Evolutionary conservation across 1,139 yeast species (phyloP), one percentile per base, ranked within the genome.

Genomic region (Yamadazyma membranifaciens): DNA sequence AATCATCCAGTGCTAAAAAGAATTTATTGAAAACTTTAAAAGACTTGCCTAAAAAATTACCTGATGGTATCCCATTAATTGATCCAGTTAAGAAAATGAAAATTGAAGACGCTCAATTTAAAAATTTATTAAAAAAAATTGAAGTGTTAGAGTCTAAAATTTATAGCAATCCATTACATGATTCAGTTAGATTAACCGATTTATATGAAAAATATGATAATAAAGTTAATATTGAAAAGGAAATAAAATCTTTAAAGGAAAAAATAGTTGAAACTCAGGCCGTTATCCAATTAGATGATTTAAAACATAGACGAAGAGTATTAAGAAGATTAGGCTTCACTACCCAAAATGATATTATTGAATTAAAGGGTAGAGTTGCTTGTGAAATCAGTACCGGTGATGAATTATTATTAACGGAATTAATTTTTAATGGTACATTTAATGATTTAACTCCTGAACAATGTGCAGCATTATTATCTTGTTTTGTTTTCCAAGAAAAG

Each of bases 331-430:
- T 78, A 34, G 97, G 92, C 1, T 92, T 92, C 67, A 84, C 92
- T 33, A 83, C 95, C 2, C 79, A 75, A 46, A 78, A 81, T 49
- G 96, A 87, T 60, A 84, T 92, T 45, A 94, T 92, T 49, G 97
- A 92, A 59, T 73, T 92, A 52, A 94, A 94, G 67, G 99, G 99
- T 36, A 78, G 98, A 57, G 83, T 76, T 39, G 98, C 98, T 0
- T 91, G 98, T 64, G 98, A 92, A 56, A 92, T 92, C 54, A 84
- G 95, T 55, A 85, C 95, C 22, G 98, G 98, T 45, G 96, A 89
- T 61, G 97, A 89, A 63, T 69, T 92, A 43, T 62, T 92, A 48
- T 68, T 92, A 38, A 91, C 98, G 0, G 98, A 94, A 60, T 71
- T 92, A 53, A 86, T 94, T 31, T 92, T 92, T 73, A 88, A 89